phyloP scores from a whole-genome alignment of 441 rosid species.

The Cnidoscolus chayamansa region DNA sequence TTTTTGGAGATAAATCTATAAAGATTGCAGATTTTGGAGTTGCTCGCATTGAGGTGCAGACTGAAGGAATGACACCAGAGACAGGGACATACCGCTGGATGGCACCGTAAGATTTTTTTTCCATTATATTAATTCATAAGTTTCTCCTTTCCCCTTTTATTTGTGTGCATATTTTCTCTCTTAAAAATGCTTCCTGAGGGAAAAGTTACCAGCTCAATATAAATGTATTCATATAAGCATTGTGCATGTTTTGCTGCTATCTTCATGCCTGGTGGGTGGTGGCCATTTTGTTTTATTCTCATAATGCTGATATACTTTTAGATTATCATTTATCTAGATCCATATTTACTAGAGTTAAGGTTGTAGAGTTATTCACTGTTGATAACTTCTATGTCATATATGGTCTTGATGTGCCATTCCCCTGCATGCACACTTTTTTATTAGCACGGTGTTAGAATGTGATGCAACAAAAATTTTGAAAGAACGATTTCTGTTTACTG shows the following conservation, averaged over 20 bases:
- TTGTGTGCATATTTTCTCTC: neutral
- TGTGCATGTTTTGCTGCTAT: too few species aligned
- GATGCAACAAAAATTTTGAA: neutral
- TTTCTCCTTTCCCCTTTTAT: too few species aligned
- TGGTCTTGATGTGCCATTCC: neutral
- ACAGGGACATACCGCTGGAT: constrained; percentile 98
- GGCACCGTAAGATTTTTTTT: constrained; percentile 78
- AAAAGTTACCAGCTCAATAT: too few species aligned
- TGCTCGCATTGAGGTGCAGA: constrained; percentile 93
- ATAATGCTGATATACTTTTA: too few species aligned
- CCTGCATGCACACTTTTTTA: neutral
- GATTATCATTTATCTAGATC: too few species aligned
- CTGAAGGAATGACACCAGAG: constrained; percentile 98
- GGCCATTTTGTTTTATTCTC: neutral
- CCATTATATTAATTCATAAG: too few species aligned
- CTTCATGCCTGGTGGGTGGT: neutral
- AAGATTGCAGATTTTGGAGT: constrained; percentile 97
- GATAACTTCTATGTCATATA: neutral
- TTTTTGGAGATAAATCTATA: constrained; percentile 81
- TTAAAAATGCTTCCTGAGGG: neutral
- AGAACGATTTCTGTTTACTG: too few species aligned
- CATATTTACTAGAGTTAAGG: neutral
- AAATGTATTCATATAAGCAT: neutral
- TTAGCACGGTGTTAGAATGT: neutral
- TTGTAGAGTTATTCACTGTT: neutral